These are phyloP conservation scores for Kodamaea sagamina DNA, from an alignment of 805 yeast genomes.

Conservation along the genomic window DNA sequence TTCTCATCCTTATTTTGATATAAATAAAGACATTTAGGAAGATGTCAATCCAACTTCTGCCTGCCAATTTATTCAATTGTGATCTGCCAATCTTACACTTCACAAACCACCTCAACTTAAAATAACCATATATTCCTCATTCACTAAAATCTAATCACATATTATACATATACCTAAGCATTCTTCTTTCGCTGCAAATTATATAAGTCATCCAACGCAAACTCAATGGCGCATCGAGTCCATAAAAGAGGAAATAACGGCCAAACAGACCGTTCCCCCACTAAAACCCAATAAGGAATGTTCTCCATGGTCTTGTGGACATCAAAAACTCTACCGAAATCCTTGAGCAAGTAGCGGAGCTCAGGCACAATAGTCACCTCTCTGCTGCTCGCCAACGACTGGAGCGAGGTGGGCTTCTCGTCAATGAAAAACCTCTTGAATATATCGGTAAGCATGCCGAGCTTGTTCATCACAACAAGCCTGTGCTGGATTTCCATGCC, in stretches of 20 bases:
- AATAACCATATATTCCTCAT: not conserved
- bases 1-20: too few relatives aligned
- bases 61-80: too few relatives aligned
- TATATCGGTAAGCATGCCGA: constrained; percentile 71
- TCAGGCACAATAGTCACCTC: constrained; percentile 93
- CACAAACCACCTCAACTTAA: too few relatives aligned
- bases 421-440: constrained; percentile 80
- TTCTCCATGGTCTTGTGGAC: constrained; percentile 68
- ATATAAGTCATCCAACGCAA: constrained; percentile 77
- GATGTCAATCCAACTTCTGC: too few relatives aligned
- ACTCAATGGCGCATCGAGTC: constrained; percentile 89
- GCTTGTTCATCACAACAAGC: constrained; percentile 71
- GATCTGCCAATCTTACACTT: too few relatives aligned
- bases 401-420: constrained; percentile 73
- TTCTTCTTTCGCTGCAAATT: constrained; percentile 40
- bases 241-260: constrained; percentile 80
- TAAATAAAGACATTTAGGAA: too few relatives aligned
- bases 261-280: constrained; percentile 94
- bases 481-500: constrained; percentile 85
- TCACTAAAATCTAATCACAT: not conserved
- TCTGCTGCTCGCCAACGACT: constrained; percentile 58
- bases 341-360: constrained; percentile 65
- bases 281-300: constrained; percentile 83
- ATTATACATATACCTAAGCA: constrained; percentile 8
- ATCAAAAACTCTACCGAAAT: constrained; percentile 76